Conservation (phyloP, 2,329 filamentous ascomycete species). For the Colletotrichum sp. region DNA sequence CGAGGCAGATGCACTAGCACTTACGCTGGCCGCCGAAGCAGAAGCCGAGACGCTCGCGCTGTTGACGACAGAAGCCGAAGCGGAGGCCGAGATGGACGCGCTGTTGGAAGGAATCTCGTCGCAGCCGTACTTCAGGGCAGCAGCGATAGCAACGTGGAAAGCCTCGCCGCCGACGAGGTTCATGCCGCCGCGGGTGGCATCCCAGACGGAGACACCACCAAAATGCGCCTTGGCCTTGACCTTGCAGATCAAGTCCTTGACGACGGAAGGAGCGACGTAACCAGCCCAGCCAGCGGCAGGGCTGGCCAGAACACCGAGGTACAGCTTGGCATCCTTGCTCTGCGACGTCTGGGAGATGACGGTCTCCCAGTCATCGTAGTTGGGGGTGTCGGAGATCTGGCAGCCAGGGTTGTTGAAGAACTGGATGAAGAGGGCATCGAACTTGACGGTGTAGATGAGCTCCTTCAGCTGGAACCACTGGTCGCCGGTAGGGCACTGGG, state of each 20-base stretch:
- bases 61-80: constrained; percentile 13
- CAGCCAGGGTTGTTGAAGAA: constrained; percentile 54
- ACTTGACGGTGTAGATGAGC: constrained; percentile 42
- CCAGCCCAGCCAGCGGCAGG: constrained; percentile 29
- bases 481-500: constrained; percentile 43
- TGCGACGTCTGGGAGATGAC: constrained; percentile 35
- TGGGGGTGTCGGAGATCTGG: constrained; percentile 34
- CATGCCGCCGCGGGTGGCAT: constrained; percentile 37
- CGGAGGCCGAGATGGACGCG: constrained; percentile 19
- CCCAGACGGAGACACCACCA: constrained; percentile 53
- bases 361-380: constrained; percentile 46
- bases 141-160: constrained; percentile 40
- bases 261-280: constrained; percentile 37
- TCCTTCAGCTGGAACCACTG: constrained; percentile 36
- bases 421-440: constrained; percentile 51
- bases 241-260: constrained; percentile 43
- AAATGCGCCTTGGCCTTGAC: constrained; percentile 42
- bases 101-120: constrained; percentile 28
- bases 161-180: constrained; percentile 37
- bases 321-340: constrained; percentile 49
- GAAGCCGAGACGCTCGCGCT: constrained; percentile 1
- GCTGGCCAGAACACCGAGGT: constrained; percentile 46
- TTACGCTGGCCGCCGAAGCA: background rate
- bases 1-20: background rate
- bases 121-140: constrained; percentile 42